Percentiles rank a stretch among this genome's conserved stretches.
Conservation (phyloP, 352 stramenopile genomes). For the Lagenidium sp. region DNA sequence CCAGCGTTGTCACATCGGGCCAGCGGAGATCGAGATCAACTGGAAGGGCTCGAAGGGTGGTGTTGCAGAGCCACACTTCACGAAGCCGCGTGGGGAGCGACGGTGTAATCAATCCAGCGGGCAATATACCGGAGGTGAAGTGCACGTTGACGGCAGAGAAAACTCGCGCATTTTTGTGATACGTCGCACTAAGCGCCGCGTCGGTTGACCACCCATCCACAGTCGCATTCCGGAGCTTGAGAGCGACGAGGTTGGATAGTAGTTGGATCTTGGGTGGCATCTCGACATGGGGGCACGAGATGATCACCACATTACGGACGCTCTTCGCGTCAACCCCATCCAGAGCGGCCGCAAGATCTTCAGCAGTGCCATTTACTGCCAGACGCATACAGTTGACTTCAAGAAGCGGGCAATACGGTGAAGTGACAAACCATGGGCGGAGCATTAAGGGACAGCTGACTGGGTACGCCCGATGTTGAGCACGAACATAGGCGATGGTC, state of each 20-base stretch:
- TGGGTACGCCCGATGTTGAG: neutral
- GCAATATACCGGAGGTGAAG: constrained; percentile 4
- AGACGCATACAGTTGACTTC: constrained; percentile 8
- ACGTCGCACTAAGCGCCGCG: constrained; percentile 2
- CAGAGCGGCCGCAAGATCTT: neutral
- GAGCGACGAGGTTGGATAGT: constrained; percentile 1
- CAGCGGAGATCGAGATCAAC: constrained; percentile 3
- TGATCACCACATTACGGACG: constrained; percentile 5
- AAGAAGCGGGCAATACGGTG: constrained; percentile 5
- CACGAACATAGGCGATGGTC: neutral
- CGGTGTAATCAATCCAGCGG: constrained; percentile 5
- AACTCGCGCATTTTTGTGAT: constrained; percentile 4
- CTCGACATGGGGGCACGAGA: constrained; percentile 2
- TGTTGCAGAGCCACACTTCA: neutral
- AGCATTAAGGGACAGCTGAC: constrained; percentile 1
- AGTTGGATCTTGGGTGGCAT: constrained; percentile 1
- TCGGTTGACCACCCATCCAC: constrained; percentile 5
- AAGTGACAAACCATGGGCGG: constrained; percentile 2
- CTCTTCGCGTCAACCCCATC: neutral
- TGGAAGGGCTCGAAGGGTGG: constrained; percentile 6
- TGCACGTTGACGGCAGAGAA: constrained; percentile 10
- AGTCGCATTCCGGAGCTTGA: constrained; percentile 9
- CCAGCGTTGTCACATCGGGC: neutral
- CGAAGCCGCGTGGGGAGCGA: neutral
- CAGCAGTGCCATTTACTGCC: neutral